Evolutionary conservation across 768 basidiomycete species (phyloP).

Genomic region (Ramaria sp.): DNA sequence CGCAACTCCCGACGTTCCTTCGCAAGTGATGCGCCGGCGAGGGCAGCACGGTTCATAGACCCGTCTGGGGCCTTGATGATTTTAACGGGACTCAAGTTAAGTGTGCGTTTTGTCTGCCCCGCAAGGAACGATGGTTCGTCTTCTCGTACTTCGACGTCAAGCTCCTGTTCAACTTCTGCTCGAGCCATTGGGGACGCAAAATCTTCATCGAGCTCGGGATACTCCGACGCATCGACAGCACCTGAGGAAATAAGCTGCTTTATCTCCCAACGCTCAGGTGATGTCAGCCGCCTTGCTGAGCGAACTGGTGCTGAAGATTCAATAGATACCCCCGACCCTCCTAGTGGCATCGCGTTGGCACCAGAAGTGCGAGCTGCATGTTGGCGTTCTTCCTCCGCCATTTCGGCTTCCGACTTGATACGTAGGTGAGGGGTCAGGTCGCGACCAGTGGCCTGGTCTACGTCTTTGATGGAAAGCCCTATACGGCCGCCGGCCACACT

Average conservation of each 20-base stretch:
- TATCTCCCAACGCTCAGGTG: slow-evolving; percentile 98
- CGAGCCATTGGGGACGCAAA: slow-evolving; percentile 64
- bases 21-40: slow-evolving; percentile 86
- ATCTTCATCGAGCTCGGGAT: slow-evolving; percentile 87
- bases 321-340: slow-evolving; percentile 23
- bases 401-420: slow-evolving; percentile 88
- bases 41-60: slow-evolving; percentile 88
- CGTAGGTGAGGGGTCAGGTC: slow-evolving; percentile 93
- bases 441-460: slow-evolving; percentile 80
- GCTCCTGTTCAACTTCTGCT: slow-evolving; percentile 88
- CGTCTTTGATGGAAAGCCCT: slow-evolving; percentile 95
- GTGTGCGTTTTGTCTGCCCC: slow-evolving; percentile 91
- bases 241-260: slow-evolving; percentile 98
- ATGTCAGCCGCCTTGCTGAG: slow-evolving; percentile 84
- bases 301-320: slow-evolving; percentile 37
- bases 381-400: slow-evolving; percentile 64
- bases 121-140: slow-evolving; percentile 94
- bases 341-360: slow-evolving; percentile 78
- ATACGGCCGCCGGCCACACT: slow-evolving; percentile 74
- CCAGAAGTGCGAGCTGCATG: slow-evolving; percentile 61
- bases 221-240: slow-evolving; percentile 83
- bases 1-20: slow-evolving; percentile 92
- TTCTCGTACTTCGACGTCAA: slow-evolving; percentile 95
- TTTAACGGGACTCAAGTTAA: slow-evolving; percentile 95
- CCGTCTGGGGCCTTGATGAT: slow-evolving; percentile 99